A percentile compares a stretch with the other conserved stretches of the same genome.
Conservation (phyloP, 805 yeast species). For the Metschnikowia picachoensis region DNA sequence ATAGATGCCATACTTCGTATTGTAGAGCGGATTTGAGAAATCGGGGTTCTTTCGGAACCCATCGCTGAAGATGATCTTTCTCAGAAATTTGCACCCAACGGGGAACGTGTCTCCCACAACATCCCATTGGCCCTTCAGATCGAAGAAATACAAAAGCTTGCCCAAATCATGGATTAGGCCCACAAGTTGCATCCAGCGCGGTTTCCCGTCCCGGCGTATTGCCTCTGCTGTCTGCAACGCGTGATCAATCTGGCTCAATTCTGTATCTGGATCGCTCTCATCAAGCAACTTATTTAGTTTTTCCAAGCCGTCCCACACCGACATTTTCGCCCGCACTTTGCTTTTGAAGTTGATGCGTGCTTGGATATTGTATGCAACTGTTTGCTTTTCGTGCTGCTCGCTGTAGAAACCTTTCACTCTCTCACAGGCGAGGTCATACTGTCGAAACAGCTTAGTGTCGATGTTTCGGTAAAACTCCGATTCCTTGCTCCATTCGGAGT, state of each 20-base stretch:
- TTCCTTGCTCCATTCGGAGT: conserved; percentile 23
- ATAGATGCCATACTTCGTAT: conserved; percentile 63
- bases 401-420: conserved; percentile 62
- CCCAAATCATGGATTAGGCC: conserved; percentile 73
- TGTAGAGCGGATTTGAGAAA: conserved; percentile 57
- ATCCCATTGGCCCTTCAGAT: conserved; percentile 75
- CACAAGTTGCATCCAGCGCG: conserved; percentile 73
- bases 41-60: conserved; percentile 61
- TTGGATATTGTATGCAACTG: conserved; percentile 68
- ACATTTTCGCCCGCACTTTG: conserved; percentile 60
- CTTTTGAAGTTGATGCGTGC: conserved; percentile 71
- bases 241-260: conserved; percentile 69
- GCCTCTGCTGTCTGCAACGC: conserved; percentile 77
- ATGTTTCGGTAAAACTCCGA: conserved; percentile 30
- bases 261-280: conserved; percentile 75
- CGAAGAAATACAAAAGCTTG: conserved; percentile 63
- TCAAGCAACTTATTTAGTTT: conserved; percentile 60
- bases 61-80: conserved; percentile 56
- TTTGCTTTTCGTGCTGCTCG: conserved; percentile 67
- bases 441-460: conserved; percentile 49
- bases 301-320: conserved; percentile 68
- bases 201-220: conserved; percentile 60
- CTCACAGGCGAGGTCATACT: conserved; percentile 65
- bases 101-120: conserved; percentile 80
- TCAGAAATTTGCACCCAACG: conserved; percentile 64